Evolutionary conservation across 139 green algal genomes (phyloP).

Genomic region (Ettlia oleoabundans): DNA sequence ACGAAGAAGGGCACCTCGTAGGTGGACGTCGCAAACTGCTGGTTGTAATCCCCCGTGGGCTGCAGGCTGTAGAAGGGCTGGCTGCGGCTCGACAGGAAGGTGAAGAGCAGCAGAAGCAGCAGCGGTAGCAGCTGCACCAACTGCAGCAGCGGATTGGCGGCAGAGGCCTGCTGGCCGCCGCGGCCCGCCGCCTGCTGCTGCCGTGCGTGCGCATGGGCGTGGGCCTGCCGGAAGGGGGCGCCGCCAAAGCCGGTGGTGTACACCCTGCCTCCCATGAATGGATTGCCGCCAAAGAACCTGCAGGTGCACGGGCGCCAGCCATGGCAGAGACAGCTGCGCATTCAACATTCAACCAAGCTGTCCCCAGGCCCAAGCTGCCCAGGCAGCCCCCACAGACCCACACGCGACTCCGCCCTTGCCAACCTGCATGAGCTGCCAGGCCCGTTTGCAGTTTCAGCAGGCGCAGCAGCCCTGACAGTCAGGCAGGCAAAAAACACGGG

Average conservation of each 20-base stretch:
- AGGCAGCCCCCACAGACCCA: no score
- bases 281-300: constrained; percentile 71
- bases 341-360: background rate
- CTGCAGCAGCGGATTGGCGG: constrained; percentile 22
- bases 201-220: background rate
- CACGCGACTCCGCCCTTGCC: no score
- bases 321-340: no score
- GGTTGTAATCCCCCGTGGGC: constrained; percentile 28
- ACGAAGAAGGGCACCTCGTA: constrained; percentile 47
- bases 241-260: constrained; percentile 32
- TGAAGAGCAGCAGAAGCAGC: constrained; percentile 63
- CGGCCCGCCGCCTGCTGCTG: constrained; percentile 5
- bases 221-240: background rate
- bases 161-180: background rate
- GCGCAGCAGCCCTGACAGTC: no score
- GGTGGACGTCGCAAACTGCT: constrained; percentile 6
- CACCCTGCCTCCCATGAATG: constrained; percentile 21
- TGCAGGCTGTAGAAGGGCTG: constrained; percentile 38
- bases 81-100: constrained; percentile 42
- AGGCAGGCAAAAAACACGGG: no score
- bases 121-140: constrained; percentile 57
- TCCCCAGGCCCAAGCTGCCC: background rate
- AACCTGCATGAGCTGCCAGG: no score
- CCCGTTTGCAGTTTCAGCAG: no score
- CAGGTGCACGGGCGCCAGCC: constrained; percentile 42